phyloP scores from a whole-genome alignment of 2,329 filamentous ascomycete genomes.

The Annulohypoxylon truncatum region DNA sequence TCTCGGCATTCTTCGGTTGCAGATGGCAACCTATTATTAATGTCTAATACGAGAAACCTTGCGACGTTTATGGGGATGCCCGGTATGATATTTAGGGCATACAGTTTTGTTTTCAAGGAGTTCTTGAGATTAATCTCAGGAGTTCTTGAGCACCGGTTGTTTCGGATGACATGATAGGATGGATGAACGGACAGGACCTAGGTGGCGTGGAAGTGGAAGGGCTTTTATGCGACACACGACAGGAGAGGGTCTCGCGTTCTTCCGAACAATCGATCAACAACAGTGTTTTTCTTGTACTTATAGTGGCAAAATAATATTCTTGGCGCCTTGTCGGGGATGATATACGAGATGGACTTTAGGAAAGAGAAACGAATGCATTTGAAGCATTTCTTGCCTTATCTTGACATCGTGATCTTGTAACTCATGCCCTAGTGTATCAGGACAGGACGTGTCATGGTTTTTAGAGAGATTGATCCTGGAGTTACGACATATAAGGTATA shows the following conservation, averaged over 20 bases:
- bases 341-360: constrained; percentile 24
- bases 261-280: constrained; percentile 21
- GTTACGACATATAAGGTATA: too few species aligned
- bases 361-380: neutral
- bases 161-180: constrained; percentile 11
- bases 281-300: constrained; percentile 30
- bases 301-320: constrained; percentile 13
- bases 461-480: too few species aligned
- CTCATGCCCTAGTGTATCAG: too few species aligned
- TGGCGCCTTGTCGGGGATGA: constrained; percentile 11
- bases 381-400: neutral
- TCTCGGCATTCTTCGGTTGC: neutral
- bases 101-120: neutral
- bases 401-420: neutral
- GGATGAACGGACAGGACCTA: neutral
- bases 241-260: constrained; percentile 7
- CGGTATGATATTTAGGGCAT: neutral
- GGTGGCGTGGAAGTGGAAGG: neutral
- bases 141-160: constrained; percentile 11
- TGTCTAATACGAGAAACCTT: constrained; percentile 45
- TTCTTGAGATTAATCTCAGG: neutral
- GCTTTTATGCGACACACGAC: neutral
- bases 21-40: constrained; percentile 38
- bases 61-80: neutral
- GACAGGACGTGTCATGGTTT: neutral